phyloP scores from a whole-genome alignment of 805 yeast genomes.

The Hanseniaspora hatyaiensis region DNA sequence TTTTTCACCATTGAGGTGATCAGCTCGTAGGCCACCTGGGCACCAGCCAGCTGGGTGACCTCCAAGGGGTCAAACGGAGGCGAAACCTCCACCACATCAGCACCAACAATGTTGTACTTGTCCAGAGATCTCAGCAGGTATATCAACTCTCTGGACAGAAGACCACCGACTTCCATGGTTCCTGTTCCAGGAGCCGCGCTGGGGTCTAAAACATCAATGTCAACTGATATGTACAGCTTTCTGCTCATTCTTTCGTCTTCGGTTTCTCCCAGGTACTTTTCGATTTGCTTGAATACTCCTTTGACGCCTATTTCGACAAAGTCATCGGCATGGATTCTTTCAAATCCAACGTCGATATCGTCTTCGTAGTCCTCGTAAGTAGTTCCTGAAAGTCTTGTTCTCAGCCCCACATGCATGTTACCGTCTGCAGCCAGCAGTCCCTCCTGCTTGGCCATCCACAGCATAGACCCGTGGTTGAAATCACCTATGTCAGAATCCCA shows the following conservation, averaged over 20 bases:
- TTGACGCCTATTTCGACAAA: constrained; percentile 53
- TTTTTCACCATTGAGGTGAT: constrained; percentile 64
- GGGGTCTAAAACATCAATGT: constrained; percentile 66
- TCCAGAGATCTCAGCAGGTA: constrained; percentile 48
- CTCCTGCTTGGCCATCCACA: constrained; percentile 68
- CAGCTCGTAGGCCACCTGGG: constrained; percentile 59
- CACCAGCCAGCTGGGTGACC: constrained; percentile 56
- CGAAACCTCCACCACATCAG: constrained; percentile 64
- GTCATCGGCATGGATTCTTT: constrained; percentile 59
- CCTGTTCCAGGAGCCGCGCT: constrained; percentile 71
- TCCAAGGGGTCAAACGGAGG: constrained; percentile 58
- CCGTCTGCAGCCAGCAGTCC: constrained; percentile 44
- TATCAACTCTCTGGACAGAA: constrained; percentile 54
- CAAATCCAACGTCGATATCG: constrained; percentile 58
- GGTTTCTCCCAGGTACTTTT: constrained; percentile 45
- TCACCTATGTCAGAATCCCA: constrained; percentile 49
- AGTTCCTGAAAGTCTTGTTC: constrained; percentile 58
- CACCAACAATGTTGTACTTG: constrained; percentile 54
- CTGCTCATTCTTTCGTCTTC: constrained; percentile 21
- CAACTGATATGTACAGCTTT: constrained; percentile 71
- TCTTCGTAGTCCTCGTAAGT: constrained; percentile 52
- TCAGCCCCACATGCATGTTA: constrained; percentile 64
- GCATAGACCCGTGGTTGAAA: constrained; percentile 75
- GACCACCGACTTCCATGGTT: constrained; percentile 67
- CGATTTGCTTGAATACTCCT: constrained; percentile 46